These are phyloP conservation scores for Spiromastix sp. DNA, from an alignment of 2,329 filamentous ascomycete species.

Conservation along the genomic window DNA sequence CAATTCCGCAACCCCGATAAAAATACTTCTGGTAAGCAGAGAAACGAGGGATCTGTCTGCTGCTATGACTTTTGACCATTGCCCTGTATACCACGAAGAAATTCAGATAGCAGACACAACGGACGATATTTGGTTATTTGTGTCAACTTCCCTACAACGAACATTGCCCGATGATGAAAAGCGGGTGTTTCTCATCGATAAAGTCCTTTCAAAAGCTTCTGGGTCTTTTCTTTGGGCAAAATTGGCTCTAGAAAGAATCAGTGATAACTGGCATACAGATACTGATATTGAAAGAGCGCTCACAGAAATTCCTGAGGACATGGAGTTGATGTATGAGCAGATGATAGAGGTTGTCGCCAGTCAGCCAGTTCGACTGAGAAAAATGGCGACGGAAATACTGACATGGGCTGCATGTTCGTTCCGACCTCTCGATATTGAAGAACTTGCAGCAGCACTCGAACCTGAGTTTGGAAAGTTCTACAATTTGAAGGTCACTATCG, in stretches of 20 bases:
- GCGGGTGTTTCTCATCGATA: constrained; percentile 16
- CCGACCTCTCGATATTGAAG: constrained; percentile 14
- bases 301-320: constrained; percentile 16
- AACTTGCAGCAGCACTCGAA: constrained; percentile 17
- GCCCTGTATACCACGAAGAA: constrained; percentile 5
- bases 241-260: constrained; percentile 12
- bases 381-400: constrained; percentile 15
- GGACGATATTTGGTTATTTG: constrained; percentile 3
- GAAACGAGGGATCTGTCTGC: constrained; percentile 5
- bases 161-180: constrained; percentile 9
- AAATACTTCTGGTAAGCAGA: constrained; percentile 10
- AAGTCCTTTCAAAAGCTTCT: constrained; percentile 25
- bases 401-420: constrained; percentile 17
- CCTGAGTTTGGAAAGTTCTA: constrained; percentile 12
- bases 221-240: constrained; percentile 30
- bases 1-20: constrained; percentile 5
- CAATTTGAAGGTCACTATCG: constrained; percentile 15
- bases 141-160: background rate
- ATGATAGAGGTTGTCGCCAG: constrained; percentile 15
- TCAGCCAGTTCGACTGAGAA: constrained; percentile 2
- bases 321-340: constrained; percentile 19
- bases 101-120: constrained; percentile 5
- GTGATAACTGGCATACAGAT: constrained; percentile 11
- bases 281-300: constrained; percentile 12
- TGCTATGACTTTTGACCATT: background rate